Conservation (phyloP, 306 rosid genomes). For the Cicer cuneatum region DNA sequence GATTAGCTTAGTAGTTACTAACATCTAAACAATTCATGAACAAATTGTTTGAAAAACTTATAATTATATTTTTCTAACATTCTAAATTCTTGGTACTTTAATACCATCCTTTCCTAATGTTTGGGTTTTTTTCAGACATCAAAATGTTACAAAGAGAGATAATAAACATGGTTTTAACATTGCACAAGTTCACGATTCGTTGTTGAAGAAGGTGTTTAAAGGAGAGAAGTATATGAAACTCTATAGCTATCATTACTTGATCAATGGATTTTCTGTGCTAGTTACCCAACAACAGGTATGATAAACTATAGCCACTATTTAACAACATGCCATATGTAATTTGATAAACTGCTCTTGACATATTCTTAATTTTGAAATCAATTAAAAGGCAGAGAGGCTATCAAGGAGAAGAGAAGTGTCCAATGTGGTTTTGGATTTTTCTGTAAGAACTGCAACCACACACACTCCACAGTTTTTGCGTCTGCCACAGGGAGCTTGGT, state of each 20-base stretch:
- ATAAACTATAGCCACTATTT: too few relatives aligned
- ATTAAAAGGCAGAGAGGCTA: constrained; percentile 74
- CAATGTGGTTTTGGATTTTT: constrained; percentile 82
- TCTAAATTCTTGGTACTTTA: constrained; percentile 11
- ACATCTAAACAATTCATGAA: not conserved
- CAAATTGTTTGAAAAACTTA: constrained; percentile 18
- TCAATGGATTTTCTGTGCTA: constrained; percentile 90
- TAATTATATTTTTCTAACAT: constrained; percentile 27
- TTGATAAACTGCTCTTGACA: constrained; percentile 6
- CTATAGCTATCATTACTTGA: constrained; percentile 94
- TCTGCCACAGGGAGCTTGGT: constrained; percentile 93
- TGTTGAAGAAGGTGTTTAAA: constrained; percentile 69
- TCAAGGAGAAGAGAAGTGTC: constrained; percentile 88
- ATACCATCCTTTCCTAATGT: constrained; percentile 18
- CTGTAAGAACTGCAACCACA: constrained; percentile 95
- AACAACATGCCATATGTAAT: not conserved
- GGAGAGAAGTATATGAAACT: constrained; percentile 93
- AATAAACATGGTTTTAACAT: constrained; percentile 54
- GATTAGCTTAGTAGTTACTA: constrained; percentile 32
- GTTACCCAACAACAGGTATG: constrained; percentile 85
- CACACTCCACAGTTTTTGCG: constrained; percentile 92
- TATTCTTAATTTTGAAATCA: constrained; percentile 28
- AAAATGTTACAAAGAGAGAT: constrained; percentile 61
- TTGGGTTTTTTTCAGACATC: constrained; percentile 39
- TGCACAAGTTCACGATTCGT: constrained; percentile 76